Base-by-base conservation (phyloP, 345 rosid species). In the Clausena lansium region DNA sequence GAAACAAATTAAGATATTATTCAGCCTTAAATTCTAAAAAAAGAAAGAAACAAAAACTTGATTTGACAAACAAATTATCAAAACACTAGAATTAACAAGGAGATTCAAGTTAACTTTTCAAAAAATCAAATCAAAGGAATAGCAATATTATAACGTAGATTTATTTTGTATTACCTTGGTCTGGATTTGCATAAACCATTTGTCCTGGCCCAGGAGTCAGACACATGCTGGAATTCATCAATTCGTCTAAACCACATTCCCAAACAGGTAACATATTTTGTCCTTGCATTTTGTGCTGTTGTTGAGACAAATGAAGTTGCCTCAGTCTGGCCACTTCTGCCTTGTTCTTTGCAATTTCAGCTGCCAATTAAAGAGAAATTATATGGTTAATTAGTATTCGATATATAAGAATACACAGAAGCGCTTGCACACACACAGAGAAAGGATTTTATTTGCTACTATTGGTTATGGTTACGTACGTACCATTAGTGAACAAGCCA, bases 301-400 rank as follows among this genome's bases (percentile, higher is more conserved):
- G 79, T 45, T 64, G 77, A 7, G 32, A 13, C 19, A 70, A 25
- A 20, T 76, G 58, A 22, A 75, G 82, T 36, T 73, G 39, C 76
- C 81, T 78, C 66, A 85, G 67, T 27, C 79, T 74, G 9, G 1
- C 22, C 28, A 76, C 62, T 83, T 81, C 80, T n/a, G 73, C 81
- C 73, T 27, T 74, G 30, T 71, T 79, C 41, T 67, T 14, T 70
- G 71, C 76, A 58, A 85, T 77, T 45, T 76, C 76, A 45, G 71
- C 88, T 85, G 58, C 57, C 6, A 52, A 67, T 22, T 2, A 22
- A 38, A 39, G 11, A 14, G 41, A 39, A 38, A 38, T 52, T 14
- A 52, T 52, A 5, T 63, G 10, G 32, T 6, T 59, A 22, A 32
- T 45, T 38, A 45, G 19, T 35, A 24, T 25, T 64, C 4, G 58